Evolutionary conservation across 768 basidiomycete species (phyloP).

Genomic region (Tricholoma matsutake): DNA sequence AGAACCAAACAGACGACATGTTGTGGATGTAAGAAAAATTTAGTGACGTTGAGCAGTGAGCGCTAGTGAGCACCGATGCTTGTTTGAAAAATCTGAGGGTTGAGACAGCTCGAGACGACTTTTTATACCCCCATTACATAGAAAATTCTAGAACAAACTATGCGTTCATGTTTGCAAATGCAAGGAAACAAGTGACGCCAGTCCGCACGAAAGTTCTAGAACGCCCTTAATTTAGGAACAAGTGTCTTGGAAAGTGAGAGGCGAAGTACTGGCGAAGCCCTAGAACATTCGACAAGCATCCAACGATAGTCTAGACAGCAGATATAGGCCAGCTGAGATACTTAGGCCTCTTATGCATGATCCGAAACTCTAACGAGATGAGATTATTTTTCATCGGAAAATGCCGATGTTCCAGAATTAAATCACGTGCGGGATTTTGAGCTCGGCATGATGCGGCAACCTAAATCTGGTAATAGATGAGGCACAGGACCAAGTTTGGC

Average conservation of each 20-base stretch:
- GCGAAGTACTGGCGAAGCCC: neutral
- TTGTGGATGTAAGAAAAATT: neutral
- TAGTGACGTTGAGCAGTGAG: neutral
- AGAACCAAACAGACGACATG: constrained; percentile 25
- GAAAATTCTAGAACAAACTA: neutral
- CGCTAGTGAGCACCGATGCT: neutral
- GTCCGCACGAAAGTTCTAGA: neutral
- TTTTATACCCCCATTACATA: neutral
- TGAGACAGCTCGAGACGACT: neutral
- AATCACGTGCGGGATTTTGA: no score
- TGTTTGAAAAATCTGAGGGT: neutral
- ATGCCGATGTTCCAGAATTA: no score
- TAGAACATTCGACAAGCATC: neutral
- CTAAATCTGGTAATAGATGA: no score
- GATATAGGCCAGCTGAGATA: no score
- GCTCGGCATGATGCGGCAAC: no score
- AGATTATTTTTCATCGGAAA: no score
- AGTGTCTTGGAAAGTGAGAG: neutral
- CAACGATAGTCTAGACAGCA: no score
- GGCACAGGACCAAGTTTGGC: no score
- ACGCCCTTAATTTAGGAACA: neutral
- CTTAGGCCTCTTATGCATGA: no score
- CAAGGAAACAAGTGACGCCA: neutral
- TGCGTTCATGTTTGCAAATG: neutral
- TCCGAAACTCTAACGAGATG: no score